Percentiles rank a stretch among this genome's conserved stretches.
phyloP scores from a whole-genome alignment of 176 grass and related monocot genomes.

The Aegilops umbellulata region DNA sequence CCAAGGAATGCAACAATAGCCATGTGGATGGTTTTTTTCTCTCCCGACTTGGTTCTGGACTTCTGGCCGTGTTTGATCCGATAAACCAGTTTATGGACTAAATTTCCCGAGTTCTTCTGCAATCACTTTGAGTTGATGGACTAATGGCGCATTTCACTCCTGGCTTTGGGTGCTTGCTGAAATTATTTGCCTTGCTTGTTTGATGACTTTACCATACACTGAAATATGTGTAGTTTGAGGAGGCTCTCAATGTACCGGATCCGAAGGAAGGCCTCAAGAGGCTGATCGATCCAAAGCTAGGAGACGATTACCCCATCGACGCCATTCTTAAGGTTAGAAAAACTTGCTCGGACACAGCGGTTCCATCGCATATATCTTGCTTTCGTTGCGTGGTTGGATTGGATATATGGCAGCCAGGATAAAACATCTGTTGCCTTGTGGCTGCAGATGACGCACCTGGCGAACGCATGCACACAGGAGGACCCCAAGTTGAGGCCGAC shows the following conservation, averaged over 20 bases:
- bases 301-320: constrained; percentile 64
- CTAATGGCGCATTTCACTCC: not conserved
- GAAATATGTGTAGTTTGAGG: constrained; percentile 65
- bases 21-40: too few relatives aligned
- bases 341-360: not conserved
- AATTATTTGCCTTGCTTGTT: not conserved
- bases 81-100: too few relatives aligned
- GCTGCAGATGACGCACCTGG: constrained; percentile 65
- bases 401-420: not conserved
- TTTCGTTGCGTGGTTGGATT: not conserved
- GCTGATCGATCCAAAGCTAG: constrained; percentile 64
- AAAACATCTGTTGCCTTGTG: not conserved
- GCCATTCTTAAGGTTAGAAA: constrained; percentile 56
- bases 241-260: constrained; percentile 48
- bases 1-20: too few relatives aligned
- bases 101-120: too few relatives aligned
- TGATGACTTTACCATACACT: not conserved
- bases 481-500: constrained; percentile 67
- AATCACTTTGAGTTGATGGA: too few relatives aligned
- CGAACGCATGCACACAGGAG: constrained; percentile 78
- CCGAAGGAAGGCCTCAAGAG: constrained; percentile 58
- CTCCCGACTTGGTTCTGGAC: too few relatives aligned
- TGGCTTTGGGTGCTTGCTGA: not conserved
- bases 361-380: not conserved
- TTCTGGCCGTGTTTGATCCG: too few relatives aligned